phyloP scores from a whole-genome alignment of 2,329 filamentous ascomycete genomes.

The Neurospora crassa region DNA sequence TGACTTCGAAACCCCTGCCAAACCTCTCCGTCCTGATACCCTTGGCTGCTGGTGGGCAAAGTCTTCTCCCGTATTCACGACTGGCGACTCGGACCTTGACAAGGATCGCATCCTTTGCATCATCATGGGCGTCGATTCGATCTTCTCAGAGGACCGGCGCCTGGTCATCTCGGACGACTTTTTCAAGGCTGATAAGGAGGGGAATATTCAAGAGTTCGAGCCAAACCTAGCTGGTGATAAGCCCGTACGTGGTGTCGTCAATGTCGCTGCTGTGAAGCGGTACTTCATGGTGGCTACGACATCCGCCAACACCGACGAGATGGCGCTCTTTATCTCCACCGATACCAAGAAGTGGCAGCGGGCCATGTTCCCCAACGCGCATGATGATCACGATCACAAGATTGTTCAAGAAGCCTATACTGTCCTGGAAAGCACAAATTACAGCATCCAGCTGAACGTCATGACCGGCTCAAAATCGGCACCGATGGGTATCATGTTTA shows the following conservation, averaged over 20 bases:
- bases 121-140: constrained; percentile 60
- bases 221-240: constrained; percentile 65
- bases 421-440: constrained; percentile 89
- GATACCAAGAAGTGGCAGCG: constrained; percentile 84
- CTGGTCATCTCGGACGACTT: constrained; percentile 76
- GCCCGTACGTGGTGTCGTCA: constrained; percentile 70
- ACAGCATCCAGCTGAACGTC: constrained; percentile 95
- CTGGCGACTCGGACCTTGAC: constrained; percentile 55
- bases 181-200: constrained; percentile 47
- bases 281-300: constrained; percentile 78
- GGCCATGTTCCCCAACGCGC: constrained; percentile 65
- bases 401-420: constrained; percentile 84
- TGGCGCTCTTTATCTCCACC: constrained; percentile 82
- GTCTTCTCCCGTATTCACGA: constrained; percentile 61
- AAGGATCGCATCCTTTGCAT: constrained; percentile 72
- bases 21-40: constrained; percentile 57
- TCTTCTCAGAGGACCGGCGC: constrained; percentile 63
- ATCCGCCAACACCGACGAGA: constrained; percentile 73
- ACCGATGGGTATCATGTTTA: constrained; percentile 81
- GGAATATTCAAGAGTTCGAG: constrained; percentile 53
- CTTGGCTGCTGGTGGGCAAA: constrained; percentile 84
- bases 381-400: constrained; percentile 49
- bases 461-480: constrained; percentile 56
- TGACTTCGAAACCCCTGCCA: constrained; percentile 63
- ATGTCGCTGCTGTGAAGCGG: constrained; percentile 74